Conservation (phyloP, 495 filamentous ascomycete genomes). For the Hypomontagnella monticulosa region DNA sequence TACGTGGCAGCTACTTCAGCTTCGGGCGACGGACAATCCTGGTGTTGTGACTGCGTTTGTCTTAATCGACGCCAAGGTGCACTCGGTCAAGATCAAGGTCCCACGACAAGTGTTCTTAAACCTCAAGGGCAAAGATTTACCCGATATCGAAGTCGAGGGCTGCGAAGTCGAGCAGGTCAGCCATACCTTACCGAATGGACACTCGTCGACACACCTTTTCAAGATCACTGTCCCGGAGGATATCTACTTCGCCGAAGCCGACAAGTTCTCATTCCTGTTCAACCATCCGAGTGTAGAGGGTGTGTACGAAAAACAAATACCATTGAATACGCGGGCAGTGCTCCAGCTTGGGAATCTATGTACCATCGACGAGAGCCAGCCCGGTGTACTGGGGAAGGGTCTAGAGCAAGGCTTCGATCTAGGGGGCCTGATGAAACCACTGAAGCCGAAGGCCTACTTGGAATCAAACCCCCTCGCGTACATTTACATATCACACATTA, state of each 20-base stretch:
- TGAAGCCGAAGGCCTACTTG: conserved; percentile 77
- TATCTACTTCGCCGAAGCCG: conserved; percentile 80
- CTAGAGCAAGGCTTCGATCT: conserved; percentile 95
- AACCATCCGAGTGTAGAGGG: conserved; percentile 95
- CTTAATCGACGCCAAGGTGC: conserved; percentile 90
- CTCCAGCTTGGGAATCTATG: conserved; percentile 92
- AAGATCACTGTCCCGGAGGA: conserved; percentile 91
- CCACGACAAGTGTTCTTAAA: conserved; percentile 91
- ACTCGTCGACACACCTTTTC: conserved; percentile 92
- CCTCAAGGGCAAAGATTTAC: conserved; percentile 83
- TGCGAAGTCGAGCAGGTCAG: conserved; percentile 91
- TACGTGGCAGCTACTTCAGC: conserved; percentile 94
- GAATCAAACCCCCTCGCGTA: conserved; percentile 74
- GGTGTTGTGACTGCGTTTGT: conserved; percentile 91
- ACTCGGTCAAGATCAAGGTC: conserved; percentile 87
- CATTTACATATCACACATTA: conserved; percentile 91
- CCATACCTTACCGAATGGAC: conserved; percentile 93
- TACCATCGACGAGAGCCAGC: conserved; percentile 91
- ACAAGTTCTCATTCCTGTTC: conserved; percentile 83
- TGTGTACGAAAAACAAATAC: conserved; percentile 93
- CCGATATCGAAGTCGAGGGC: conserved; percentile 86
- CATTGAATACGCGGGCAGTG: conserved; percentile 82
- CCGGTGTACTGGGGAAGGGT: conserved; percentile 90
- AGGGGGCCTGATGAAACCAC: conserved; percentile 71
- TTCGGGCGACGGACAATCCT: conserved; percentile 79